Evolutionary conservation across 2,329 filamentous ascomycete genomes (phyloP).

Genomic region (Eutypella sp.): DNA sequence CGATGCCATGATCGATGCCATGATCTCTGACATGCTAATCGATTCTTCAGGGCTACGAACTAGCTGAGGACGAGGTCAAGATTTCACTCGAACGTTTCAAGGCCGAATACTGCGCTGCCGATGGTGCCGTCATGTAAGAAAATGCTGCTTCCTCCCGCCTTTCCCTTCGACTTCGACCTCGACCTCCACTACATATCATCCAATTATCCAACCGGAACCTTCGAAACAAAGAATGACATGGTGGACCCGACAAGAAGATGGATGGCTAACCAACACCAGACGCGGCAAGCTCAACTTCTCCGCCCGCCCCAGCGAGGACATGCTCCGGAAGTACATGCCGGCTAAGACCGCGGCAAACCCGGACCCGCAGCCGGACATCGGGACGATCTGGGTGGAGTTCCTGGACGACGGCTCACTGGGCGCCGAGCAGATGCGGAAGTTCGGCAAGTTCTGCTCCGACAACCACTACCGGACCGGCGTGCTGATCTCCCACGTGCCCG

Average conservation of each 20-base stretch:
- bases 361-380: conserved; percentile 68
- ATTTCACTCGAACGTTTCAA: conserved; percentile 82
- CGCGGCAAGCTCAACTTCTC: conserved; percentile 83
- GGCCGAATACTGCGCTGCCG: conserved; percentile 62
- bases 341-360: conserved; percentile 64
- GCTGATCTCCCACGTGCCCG: conserved; percentile 76
- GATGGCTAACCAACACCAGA: too few relatives aligned
- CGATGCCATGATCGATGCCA: too few relatives aligned
- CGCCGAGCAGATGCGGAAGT: conserved; percentile 86
- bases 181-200: too few relatives aligned
- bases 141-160: neutral
- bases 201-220: too few relatives aligned
- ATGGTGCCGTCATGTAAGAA: conserved; percentile 71
- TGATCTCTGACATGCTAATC: conserved; percentile 17
- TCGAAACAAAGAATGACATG: too few relatives aligned
- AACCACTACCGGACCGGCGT: conserved; percentile 87
- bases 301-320: conserved; percentile 74
- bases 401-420: conserved; percentile 72
- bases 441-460: conserved; percentile 74
- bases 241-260: too few relatives aligned
- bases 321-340: conserved; percentile 80
- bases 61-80: conserved; percentile 82
- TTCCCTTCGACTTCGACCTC: too few relatives aligned
- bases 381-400: conserved; percentile 92
- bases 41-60: conserved; percentile 73